A percentile compares a stretch with the other conserved stretches of the same genome.
These are phyloP conservation scores for Lachancea dasiensis DNA, from an alignment of 805 yeast species.

Conservation along the genomic window DNA sequence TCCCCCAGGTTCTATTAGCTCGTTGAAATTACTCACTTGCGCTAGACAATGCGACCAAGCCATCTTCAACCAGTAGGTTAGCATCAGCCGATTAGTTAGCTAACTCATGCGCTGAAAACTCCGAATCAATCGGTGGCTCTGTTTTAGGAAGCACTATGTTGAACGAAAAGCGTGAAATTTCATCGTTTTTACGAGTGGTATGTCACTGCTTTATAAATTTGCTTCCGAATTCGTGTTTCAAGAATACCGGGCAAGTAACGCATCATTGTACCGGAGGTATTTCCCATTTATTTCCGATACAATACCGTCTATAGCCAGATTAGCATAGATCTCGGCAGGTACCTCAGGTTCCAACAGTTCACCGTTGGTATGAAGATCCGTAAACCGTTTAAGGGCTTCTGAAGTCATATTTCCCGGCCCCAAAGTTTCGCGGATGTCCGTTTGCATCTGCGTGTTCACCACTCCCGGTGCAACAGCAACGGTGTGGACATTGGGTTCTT, in stretches of 20 bases:
- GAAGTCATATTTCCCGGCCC: slow-evolving; percentile 55
- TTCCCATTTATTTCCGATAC: slow-evolving; percentile 54
- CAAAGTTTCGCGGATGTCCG: slow-evolving; percentile 59
- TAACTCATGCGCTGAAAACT: no score
- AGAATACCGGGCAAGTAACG: slow-evolving; percentile 11
- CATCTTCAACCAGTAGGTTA: no score
- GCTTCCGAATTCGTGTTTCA: background rate
- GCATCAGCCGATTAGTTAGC: no score
- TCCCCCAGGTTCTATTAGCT: no score
- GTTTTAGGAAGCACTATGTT: no score
- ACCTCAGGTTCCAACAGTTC: slow-evolving; percentile 60
- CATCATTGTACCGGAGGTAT: slow-evolving; percentile 57
- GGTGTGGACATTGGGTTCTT: slow-evolving; percentile 46
- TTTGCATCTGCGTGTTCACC: slow-evolving; percentile 88
- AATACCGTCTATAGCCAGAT: slow-evolving; percentile 58
- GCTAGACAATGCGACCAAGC: no score
- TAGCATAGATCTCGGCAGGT: slow-evolving; percentile 68
- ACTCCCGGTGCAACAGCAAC: slow-evolving; percentile 91
- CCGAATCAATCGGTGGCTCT: no score
- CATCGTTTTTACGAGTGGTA: no score
- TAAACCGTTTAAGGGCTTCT: slow-evolving; percentile 54
- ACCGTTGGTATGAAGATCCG: slow-evolving; percentile 51
- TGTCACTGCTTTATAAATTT: no score
- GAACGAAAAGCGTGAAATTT: no score
- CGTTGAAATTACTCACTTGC: no score